Base-by-base conservation (phyloP, 768 basidiomycete genomes). In the Gelatoporia subvermispora region DNA sequence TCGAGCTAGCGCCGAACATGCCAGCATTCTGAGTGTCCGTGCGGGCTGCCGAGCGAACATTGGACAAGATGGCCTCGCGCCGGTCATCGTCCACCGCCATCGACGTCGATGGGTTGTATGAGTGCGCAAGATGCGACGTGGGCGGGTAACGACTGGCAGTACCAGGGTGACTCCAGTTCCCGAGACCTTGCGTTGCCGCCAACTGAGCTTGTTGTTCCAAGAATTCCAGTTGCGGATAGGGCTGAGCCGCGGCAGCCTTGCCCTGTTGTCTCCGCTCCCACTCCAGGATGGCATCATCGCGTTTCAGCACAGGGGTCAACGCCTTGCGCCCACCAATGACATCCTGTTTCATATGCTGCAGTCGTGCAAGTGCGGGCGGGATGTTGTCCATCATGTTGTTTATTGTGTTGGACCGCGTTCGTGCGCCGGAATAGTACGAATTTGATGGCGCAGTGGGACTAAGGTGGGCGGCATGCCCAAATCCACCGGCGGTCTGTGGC, bases 221-320 rank as follows among this genome's bases (percentile, higher is more conserved):
- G 62, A 80, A 90, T 63, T 95, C 93, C 28, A 98, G 74, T 60
- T 93, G 92, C 5, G 88, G 92, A 59, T 94, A 93, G 21, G 85
- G 84, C 60, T 85, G 82, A 15, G 82, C 78, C n/a, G 81, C 80
- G 11, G 72, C 68, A 1, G 79, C 75, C 58, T 85, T 86, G 16
- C 85, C 89, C 10, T 82, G 70, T 62, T 93, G 88, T 52, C 93
- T 72, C 55, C 93, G 70, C 68, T 98, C 96, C 95, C 95, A 98
- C 68, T 97, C 95, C 37, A 86, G 81, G 74, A 92, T 87, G 38
- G 90, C 87, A 54, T 99, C 95, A 56, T 98, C 95, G 45, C 95
- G 78, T 58, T 95, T 94, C 55, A 98, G 69, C 24, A 96, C 93
- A 2, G 95, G 95, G 13, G 93, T 96, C 65, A 96, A 65, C 18